Evolutionary conservation across 129 eudicot species (phyloP).

Genomic region (Tanacetum coccineum): DNA sequence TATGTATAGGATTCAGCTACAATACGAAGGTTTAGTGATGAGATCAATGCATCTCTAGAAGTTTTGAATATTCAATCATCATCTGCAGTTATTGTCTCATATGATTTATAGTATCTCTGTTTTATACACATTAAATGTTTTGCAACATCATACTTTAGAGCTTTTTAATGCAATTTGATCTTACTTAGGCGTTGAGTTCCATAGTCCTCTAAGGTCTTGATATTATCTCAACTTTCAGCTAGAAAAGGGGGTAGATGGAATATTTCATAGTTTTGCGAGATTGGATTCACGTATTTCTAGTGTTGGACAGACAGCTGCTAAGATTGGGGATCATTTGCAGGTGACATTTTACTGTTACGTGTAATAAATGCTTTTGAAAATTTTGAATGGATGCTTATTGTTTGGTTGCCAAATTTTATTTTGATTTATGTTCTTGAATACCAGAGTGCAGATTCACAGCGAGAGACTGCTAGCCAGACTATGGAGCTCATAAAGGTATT

Average conservation of each 20-base stretch:
- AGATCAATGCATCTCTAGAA: conserved; percentile 4
- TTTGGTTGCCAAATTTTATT: conserved; percentile 5
- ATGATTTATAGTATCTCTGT: not conserved
- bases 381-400: not conserved
- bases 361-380: conserved; percentile 6
- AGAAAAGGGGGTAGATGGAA: conserved; percentile 90
- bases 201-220: conserved; percentile 13
- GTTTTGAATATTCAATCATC: conserved; percentile 1
- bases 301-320: conserved; percentile 98
- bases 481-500: conserved; percentile 95
- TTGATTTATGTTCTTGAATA: conserved; percentile 16
- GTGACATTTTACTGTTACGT: conserved; percentile 32
- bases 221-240: conserved; percentile 45
- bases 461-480: conserved; percentile 91
- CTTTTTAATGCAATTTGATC: conserved; percentile 8
- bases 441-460: conserved; percentile 97
- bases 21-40: not conserved
- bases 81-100: not conserved
- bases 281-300: conserved; percentile 96
- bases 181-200: not conserved
- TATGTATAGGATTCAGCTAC: too few relatives aligned
- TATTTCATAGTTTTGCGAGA: conserved; percentile 89
- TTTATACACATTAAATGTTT: too few relatives aligned
- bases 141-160: not conserved
- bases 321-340: conserved; percentile 98